Base-by-base conservation (phyloP, 2,329 filamentous ascomycete genomes). In the Hypoxylon sp. region DNA sequence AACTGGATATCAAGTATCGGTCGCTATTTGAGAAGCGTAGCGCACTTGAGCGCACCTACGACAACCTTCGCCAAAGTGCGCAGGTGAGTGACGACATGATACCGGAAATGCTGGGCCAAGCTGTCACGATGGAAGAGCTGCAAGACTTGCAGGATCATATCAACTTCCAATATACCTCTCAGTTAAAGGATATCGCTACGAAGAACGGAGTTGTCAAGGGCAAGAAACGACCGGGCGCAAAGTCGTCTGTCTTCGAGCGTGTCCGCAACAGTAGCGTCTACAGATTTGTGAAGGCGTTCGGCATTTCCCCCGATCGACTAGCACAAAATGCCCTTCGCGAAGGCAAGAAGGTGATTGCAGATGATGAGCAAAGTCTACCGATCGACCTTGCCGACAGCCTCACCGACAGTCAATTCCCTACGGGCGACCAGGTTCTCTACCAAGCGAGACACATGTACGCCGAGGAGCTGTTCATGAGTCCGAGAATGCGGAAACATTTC, bases 71-170 rank as follows among this genome's bases (percentile, higher is more conserved):
- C 69, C 77, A 78, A 1, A 75, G 77, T 4, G 77, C 85, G 15
- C 82, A 83, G 3, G 80, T 93, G 17, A 77, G 86, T 20, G 95
- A 98, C 70, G 72, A 80, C 1, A 87, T 91, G 54, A 87, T 98
- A 35, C 89, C 94, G 41, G 88, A 93, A 65, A 88, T 97, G 82
- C 83, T 95, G n/a, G 82, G 84, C 0, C 82, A 87, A 55, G 92
- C 93, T 2, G 86, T 86, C 3, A 94, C 90, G 0, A 93, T 97
- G 81, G 95, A 99, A 72, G 95, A 99, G 72, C 82, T 99, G 15
- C 95, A 99, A 72, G 95, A 99, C 73, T 78, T 99, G 18, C 94
- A 98, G 71, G 95, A 99, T 70, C 98, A 98, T 69, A 80, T 98
- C 49, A 92, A 98, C 70, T 99, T 99, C 75, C 90, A 93, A 70